Conservation (phyloP, 805 yeast genomes). For the Yarrowia osloensis region DNA sequence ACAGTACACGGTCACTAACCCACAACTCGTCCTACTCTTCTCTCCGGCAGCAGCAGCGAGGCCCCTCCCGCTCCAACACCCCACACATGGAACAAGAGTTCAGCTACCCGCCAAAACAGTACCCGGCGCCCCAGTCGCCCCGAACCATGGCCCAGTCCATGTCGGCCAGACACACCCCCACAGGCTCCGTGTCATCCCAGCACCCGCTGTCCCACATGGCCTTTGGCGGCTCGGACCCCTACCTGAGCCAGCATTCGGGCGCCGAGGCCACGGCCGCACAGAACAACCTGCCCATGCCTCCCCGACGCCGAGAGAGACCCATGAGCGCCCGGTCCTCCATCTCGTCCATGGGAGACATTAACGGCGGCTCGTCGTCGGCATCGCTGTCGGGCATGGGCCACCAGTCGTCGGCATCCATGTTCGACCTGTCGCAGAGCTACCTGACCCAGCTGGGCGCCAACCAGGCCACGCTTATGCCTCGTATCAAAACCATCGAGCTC, state of each 20-base stretch:
- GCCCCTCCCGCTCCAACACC: conserved; percentile 20
- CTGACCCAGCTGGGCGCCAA: conserved; percentile 37
- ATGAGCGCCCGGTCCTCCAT: conserved; percentile 31
- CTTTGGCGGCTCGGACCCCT: conserved; percentile 25
- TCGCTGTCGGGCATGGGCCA: conserved; percentile 18
- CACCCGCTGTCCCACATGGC: conserved; percentile 26
- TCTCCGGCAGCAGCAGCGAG: conserved; percentile 27
- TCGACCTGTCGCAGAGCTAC: conserved; percentile 38
- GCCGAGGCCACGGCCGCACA: conserved; percentile 28
- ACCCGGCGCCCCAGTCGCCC: conserved; percentile 28
- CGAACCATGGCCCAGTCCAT: conserved; percentile 28
- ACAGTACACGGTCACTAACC: conserved; percentile 25
- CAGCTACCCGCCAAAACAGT: conserved; percentile 23
- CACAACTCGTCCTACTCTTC: conserved; percentile 27
- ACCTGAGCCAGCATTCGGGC: conserved; percentile 25
- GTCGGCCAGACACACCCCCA: conserved; percentile 27
- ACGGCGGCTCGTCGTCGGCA: neutral
- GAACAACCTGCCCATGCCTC: conserved; percentile 31
- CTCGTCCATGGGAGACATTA: conserved; percentile 31
- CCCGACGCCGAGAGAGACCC: conserved; percentile 26
- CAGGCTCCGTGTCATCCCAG: conserved; percentile 16
- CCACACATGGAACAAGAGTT: conserved; percentile 22
- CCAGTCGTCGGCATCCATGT: conserved; percentile 37
- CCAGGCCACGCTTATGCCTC: conserved; percentile 54
- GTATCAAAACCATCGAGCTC: conserved; percentile 81